Base-by-base conservation (phyloP, 2,329 filamentous ascomycete genomes). In the Ophiostoma populinum region DNA sequence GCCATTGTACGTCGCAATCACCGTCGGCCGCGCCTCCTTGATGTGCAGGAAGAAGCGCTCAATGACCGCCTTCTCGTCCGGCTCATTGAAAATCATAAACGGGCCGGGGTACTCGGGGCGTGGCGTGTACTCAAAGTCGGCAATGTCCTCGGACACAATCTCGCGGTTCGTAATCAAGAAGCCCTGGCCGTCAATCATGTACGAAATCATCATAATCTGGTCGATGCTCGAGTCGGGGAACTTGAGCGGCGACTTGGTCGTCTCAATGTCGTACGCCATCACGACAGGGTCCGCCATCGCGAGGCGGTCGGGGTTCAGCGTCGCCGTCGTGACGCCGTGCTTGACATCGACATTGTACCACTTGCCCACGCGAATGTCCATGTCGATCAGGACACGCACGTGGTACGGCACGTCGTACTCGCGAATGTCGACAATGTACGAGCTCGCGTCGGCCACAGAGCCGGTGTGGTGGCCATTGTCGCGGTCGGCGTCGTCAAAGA, bases 1-100 rank as follows among this genome's bases (percentile, higher is more conserved):
- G 61, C 90, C 90, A 82, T 98, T 98, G 67, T 98, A 98, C n/a
- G 90, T 98, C 24, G 92, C 87, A 53, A 98, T 98, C 38, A 98
- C 87, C 0, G 86, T 95, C 1, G 90, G 90, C 40, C 80, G 73
- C 1, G 85, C 83, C 53, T 93, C 83, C 50, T 98, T 95, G 55
- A 98, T 80, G 54, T 94, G 90, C 26, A 81, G 65, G 50, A 98
- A 95, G 58, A 98, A 98, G 12, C 90, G 68, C 51, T 95, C 87
- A 16, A 98, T 63, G 2, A 92, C 53, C 1, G 67, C 70, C 54
- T 90, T 90, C 56, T 98, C 90, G 49, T 95, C 77, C 1, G 85
- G 80, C 52, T 98, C 92, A 52, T 98, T 98, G 64, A 95, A 98
- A 46, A 95, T 90, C 66, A 94, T 83, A 50, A 98, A 98, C 0